Evolutionary conservation across 2,329 filamentous ascomycete species (phyloP), one percentile per base, ranked within the genome.

Genomic region (Pseudonectria buxi): DNA sequence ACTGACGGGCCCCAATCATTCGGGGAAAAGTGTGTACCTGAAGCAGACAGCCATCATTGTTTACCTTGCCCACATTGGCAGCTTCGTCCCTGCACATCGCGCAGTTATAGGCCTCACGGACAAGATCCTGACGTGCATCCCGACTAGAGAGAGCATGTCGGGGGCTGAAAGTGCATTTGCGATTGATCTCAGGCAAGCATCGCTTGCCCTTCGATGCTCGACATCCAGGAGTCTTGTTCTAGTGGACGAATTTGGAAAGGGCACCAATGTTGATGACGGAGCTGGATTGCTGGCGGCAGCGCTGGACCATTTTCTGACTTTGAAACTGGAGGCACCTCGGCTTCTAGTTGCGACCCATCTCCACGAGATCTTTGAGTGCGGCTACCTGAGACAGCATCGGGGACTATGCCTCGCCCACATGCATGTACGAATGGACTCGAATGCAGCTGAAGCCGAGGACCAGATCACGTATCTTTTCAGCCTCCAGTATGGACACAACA

Each of bases 11-110:
- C 89, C 92, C 4, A 98, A 98, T 50, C 94, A 92, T 57, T 96
- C 92, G 0, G 92, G 92, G 1, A 98, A 98, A 60, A 96, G 88
- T 49, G 78, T 96, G 0, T 96, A 95, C 59, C 72, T 96, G 55
- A 98, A 94, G 59, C 90, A 98, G 57, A 77, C 86, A 24, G 92
- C 89, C 4, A 66, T 95, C 32, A 92, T 95, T 39, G 81, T 94
- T 11, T 95, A 92, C 55, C 74, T 98, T 59, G 86, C 92, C 1
- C 92, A 98, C 54, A 76, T 95, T 35, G 92, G 92, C 33, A 90
- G 87, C 56, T 96, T 86, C 55, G 86, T 98, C 2, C 90, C 92
- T 1, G 90, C 89, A 2, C 71, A 80, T 12, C 67, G 62, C 18
- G 90, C 89, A 7, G 74, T 63, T 1, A 81, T 98, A 43, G 90